Base-by-base conservation (phyloP, 495 filamentous ascomycete species). In the Cercophora scortea region DNA sequence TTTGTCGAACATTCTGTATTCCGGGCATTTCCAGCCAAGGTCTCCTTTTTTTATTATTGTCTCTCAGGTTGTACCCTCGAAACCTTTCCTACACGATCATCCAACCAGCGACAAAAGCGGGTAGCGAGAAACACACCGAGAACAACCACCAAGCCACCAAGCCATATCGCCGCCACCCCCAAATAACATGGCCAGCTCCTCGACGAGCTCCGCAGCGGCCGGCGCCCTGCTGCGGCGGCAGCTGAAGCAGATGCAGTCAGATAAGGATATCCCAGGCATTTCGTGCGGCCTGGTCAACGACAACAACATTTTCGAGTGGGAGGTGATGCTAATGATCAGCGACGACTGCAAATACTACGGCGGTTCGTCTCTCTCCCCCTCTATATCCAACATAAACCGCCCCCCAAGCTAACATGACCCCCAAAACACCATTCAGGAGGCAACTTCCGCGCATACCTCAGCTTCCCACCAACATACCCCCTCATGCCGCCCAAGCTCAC, bases 271-370 rank as follows among this genome's bases (percentile, higher is more conserved):
- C 33, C 89, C 90, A 0, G 93, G 90, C 38, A 96, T 98, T 61
- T 95, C 89, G 56, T 93, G 87, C 64, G 93, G 93, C 1, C 75
- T 98, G 33, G 83, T 93, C 19, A 82, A 84, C 55, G 75, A 86
- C 60, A 84, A 76, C 72, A 96, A 95, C 64, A 85, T 97, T n/a
- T 96, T 95, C 57, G 87, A 96, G 74, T 98, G 93, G 93, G 92
- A 97, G 67, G 90, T 98, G 13, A 95, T 96, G 87, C 80, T 98
- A 35, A 98, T 98, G 93, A 93, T 98, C 61, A 88, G 79, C 33
- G 93, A 98, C 62, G 93, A 98, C 59, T 92, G 89, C 69, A 92
- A 94, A 69, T 85, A 89, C 62, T 98, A 97, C 62, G 94, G 92
- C 58, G 93, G 72, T 84, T 71, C 33, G 64, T 59, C n/a, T 13